Evolutionary conservation across 2,329 filamentous ascomycete genomes (phyloP).

Genomic region (Bisporella sp.): DNA sequence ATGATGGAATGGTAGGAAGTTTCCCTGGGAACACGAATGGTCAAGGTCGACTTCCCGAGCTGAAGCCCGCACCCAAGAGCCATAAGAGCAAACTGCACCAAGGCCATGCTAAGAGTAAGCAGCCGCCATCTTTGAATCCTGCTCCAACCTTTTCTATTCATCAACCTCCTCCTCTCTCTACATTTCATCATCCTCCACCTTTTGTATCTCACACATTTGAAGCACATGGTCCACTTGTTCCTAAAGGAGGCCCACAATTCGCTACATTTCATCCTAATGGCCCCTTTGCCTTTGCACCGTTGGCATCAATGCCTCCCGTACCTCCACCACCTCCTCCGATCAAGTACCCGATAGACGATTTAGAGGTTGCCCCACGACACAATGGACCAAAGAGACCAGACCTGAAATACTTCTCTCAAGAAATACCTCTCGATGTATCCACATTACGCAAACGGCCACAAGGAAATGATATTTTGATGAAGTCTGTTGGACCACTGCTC

Average conservation of each 20-base stretch:
- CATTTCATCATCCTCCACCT: constrained; percentile 17
- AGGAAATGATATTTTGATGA: constrained; percentile 64
- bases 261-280: constrained; percentile 32
- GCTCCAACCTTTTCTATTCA: constrained; percentile 16
- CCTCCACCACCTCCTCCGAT: constrained; percentile 67
- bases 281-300: constrained; percentile 39
- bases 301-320: constrained; percentile 40
- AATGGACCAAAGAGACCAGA: constrained; percentile 61
- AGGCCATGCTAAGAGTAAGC: constrained; percentile 32
- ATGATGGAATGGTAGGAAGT: constrained; percentile 28
- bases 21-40: constrained; percentile 28
- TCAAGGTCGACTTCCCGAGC: constrained; percentile 58
- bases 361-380: constrained; percentile 66
- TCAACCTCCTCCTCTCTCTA: constrained; percentile 11
- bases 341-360: constrained; percentile 93
- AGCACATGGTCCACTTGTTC: constrained; percentile 25
- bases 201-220: constrained; percentile 26
- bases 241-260: constrained; percentile 23
- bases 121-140: constrained; percentile 28
- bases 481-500: constrained; percentile 75
- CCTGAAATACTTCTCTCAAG: constrained; percentile 68
- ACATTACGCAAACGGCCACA: constrained; percentile 25
- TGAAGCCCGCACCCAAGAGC: constrained; percentile 67
- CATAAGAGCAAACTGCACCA: constrained; percentile 55
- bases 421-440: constrained; percentile 46